These are phyloP conservation scores for Holtermanniella nyarrowii DNA, from an alignment of 768 basidiomycete species.

Conservation along the genomic window DNA sequence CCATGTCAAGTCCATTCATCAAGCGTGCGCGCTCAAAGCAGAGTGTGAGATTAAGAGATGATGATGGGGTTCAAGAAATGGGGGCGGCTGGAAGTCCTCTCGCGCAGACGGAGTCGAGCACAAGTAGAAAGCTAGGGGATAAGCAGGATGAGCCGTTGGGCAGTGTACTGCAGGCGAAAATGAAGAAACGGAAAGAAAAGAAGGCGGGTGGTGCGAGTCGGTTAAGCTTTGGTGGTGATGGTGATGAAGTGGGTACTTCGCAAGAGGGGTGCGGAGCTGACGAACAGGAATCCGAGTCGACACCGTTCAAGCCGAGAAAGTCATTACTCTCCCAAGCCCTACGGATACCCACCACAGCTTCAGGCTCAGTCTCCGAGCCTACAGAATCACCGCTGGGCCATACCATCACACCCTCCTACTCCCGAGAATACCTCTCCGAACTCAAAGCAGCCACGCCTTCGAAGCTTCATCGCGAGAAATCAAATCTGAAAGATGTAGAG, in stretches of 20 bases:
- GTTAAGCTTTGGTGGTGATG: slow-evolving; percentile 35
- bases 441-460: slow-evolving; percentile 41
- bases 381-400: neutral
- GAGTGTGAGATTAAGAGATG: slow-evolving; percentile 26
- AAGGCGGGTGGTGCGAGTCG: slow-evolving; percentile 12
- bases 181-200: slow-evolving; percentile 26
- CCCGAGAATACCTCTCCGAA: slow-evolving; percentile 39
- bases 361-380: neutral
- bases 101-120: slow-evolving; percentile 9
- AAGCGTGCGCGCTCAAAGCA: slow-evolving; percentile 33
- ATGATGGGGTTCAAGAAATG: slow-evolving; percentile 9
- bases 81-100: slow-evolving; percentile 15
- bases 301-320: slow-evolving; percentile 34
- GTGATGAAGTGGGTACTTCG: slow-evolving; percentile 19
- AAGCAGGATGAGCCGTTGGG: slow-evolving; percentile 15
- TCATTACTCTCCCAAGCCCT: slow-evolving; percentile 32
- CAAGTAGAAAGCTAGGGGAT: slow-evolving; percentile 14
- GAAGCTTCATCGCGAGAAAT: slow-evolving; percentile 10
- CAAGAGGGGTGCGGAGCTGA: neutral
- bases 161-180: slow-evolving; percentile 30
- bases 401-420: slow-evolving; percentile 29
- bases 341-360: slow-evolving; percentile 20
- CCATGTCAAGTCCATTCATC: slow-evolving; percentile 26
- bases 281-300: neutral
- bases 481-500: neutral